Base-by-base conservation (phyloP, 2,329 filamentous ascomycete species). In the Beauveria sp. region DNA sequence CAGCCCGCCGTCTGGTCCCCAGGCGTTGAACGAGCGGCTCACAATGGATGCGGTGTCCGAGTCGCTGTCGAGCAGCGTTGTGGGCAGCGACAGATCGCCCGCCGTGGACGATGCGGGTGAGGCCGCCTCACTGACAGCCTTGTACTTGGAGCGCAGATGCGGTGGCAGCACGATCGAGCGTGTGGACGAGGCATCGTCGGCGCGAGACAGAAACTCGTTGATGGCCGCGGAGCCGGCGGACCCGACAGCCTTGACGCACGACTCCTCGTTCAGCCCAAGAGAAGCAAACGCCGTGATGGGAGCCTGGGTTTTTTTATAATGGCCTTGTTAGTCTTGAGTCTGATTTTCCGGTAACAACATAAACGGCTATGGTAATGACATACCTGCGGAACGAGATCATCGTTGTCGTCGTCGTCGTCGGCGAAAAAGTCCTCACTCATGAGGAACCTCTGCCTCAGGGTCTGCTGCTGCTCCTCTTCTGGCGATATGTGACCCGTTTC, bases 401-500 rank as follows among this genome's bases (percentile, higher is more conserved):
- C 58, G 1, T 60, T 42, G 30, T 58, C 56, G 2, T 53, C 58
- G 1, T 60, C 57, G 22, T 22, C 20, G 24, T 9, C 18, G 3
- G 18, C 12, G 12, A 54, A 54, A n/a, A 60, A 60, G 20, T 60
- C 58, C 3, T 51, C 6, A 9, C 28, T 54, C 1, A 4, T 20
- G 6, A 28, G 9, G 12, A 60, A 45, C 3, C 42, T n/a, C n/a
- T 60, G 49, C 6, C 30, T 34, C 2, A 60, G 26, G n/a, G n/a
- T 10, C 20, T 60, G 58, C 42, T 60, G 58, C 20, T 22, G 14
- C 6, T 38, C 40, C 46, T 75, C 73, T 34, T 75, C 73, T 0
- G 65, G 50, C 0, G 72, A 73, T 12, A 72, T 62, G 34, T 75
- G 72, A 0, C 72, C 73, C 0, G 72, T 73, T 30, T 70, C 69